A percentile compares a stretch with the other conserved stretches of the same genome.
phyloP scores from a whole-genome alignment of 345 rosid species.

The Adansonia digitata region DNA sequence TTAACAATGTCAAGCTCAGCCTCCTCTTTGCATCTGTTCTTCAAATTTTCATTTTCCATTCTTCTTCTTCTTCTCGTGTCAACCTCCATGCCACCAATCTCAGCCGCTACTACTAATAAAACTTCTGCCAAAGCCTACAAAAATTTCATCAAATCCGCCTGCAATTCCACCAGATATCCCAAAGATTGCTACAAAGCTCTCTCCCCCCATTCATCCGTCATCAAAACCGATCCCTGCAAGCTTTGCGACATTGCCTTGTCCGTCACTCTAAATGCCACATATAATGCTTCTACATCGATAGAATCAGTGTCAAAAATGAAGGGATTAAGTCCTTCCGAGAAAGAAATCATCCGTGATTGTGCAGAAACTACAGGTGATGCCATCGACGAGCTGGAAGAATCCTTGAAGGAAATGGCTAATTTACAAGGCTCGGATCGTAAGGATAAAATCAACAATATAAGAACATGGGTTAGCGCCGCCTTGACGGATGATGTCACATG shows the following conservation, averaged over 20 bases:
- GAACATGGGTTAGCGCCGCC: constrained; percentile 71
- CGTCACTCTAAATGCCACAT: constrained; percentile 37
- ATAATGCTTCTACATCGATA: constrained; percentile 23
- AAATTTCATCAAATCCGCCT: constrained; percentile 43
- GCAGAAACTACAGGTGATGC: constrained; percentile 35
- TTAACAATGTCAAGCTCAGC: background rate
- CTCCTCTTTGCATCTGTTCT: background rate
- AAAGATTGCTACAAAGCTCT: constrained; percentile 47
- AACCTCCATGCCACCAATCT: background rate
- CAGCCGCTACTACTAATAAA: background rate
- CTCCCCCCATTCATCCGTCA: constrained; percentile 40
- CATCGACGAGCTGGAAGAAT: constrained; percentile 45
- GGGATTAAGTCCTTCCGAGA: constrained; percentile 31
- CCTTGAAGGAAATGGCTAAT: constrained; percentile 32
- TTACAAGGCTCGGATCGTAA: constrained; percentile 9
- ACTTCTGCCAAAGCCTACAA: constrained; percentile 22
- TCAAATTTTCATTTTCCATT: background rate
- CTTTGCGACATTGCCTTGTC: constrained; percentile 50
- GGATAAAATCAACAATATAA: constrained; percentile 27
- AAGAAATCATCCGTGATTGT: constrained; percentile 45
- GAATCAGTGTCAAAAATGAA: constrained; percentile 26
- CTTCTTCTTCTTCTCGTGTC: constrained; percentile 2
- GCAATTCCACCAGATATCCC: constrained; percentile 54
- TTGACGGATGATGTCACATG: constrained; percentile 22
- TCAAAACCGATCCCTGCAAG: constrained; percentile 43